Percentiles rank a stretch among this genome's conserved stretches.
Conservation (phyloP, 208 protist species). For the Leptomonas seymouri region DNA sequence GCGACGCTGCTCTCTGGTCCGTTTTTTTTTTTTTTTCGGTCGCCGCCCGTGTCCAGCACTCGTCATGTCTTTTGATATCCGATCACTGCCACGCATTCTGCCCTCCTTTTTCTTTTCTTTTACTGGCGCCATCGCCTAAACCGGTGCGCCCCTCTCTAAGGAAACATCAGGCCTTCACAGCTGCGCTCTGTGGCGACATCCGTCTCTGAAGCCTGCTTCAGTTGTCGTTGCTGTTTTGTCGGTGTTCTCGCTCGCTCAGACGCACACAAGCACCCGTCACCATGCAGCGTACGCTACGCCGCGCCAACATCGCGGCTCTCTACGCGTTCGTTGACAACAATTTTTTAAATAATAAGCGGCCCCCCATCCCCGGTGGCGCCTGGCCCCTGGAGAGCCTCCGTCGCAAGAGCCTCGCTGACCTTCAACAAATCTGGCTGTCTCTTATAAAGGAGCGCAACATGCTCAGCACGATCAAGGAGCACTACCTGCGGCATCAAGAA, state of each 20-base stretch:
- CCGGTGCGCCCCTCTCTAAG: no score
- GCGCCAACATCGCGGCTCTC: slow-evolving; percentile 65
- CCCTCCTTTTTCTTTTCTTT: no score
- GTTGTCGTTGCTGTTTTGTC: slow-evolving; percentile 3
- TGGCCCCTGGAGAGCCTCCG: slow-evolving; percentile 87
- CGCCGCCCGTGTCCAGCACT: no score
- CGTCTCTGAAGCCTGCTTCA: no score
- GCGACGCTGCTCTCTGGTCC: no score
- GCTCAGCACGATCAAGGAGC: slow-evolving; percentile 78
- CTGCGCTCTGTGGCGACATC: not conserved
- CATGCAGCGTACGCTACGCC: slow-evolving; percentile 34
- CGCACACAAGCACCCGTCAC: not conserved
- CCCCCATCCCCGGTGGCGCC: slow-evolving; percentile 81
- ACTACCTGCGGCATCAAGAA: slow-evolving; percentile 91
- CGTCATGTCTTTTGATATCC: no score
- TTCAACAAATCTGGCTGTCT: slow-evolving; percentile 93
- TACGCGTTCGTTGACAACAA: slow-evolving; percentile 92
- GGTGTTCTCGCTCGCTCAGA: no score
- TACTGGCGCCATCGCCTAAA: no score
- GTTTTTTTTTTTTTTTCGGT: no score
- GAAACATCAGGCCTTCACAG: not conserved
- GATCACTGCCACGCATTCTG: no score
- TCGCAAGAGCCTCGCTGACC: slow-evolving; percentile 88
- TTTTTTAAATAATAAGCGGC: slow-evolving; percentile 91
- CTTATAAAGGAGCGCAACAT: slow-evolving; percentile 94